Base-by-base conservation (phyloP, 768 basidiomycete species). In the Tulasnella sp. region DNA sequence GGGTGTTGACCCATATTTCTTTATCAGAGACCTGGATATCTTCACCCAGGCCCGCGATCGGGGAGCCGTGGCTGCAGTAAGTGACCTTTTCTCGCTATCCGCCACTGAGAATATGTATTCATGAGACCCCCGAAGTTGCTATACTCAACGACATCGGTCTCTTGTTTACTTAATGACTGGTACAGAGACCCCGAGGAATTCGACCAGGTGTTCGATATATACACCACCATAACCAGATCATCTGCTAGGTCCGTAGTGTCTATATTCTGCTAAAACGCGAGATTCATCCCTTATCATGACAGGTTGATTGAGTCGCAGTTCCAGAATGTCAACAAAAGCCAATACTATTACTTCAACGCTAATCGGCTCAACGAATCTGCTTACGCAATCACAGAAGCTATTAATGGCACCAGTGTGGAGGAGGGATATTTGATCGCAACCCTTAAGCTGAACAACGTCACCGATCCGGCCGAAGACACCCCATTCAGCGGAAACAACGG, bases 31-130 rank as follows among this genome's bases (percentile, higher is more conserved):
- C 2, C 63, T 69, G 42, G 90, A 95, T 62, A 74, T 92, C 46
- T 89, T 95, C 64, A 87, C 85, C 0, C 70, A 87, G 35, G 88
- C 86, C 19, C 70, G 73, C 35, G 77, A 82, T 56, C 70, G 76
- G 55, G 91, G 91, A 4, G 91, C 90, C 1, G 74, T 77, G 31
- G 81, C 83, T 12, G 86, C 84, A 29, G 84, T 86, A 59, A 60
- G 77, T 67, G 16, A 25, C 19, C 15, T 48, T 15, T 13, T 44
- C 16, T 22, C 27, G 20, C 29, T 47, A 1, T 10, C 3, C 27
- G n/a, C 7, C n/a, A 13, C 37, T n/a, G 20, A 12, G 1, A 20
- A 24, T 19, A 22, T 40, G 15, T 13, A 31, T 25, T 22, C 16
- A 32, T 16, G 12, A 12, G 16, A 37, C 13, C 13, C 53, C 16